These are phyloP conservation scores for Penicillium crystallinum DNA, from an alignment of 495 filamentous ascomycete genomes.

Conservation along the genomic window DNA sequence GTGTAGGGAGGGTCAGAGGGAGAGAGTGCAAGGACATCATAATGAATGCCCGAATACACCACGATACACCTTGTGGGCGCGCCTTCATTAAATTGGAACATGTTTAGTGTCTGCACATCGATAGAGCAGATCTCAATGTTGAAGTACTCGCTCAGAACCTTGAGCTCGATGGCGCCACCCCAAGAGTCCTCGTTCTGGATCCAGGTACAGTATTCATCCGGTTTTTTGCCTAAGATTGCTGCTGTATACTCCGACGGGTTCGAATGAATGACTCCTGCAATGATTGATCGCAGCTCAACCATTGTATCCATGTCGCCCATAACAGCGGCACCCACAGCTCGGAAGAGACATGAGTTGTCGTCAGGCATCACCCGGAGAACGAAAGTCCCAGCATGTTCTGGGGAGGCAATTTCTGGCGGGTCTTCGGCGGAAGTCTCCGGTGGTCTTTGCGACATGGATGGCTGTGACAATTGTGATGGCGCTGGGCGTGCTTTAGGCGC, in stretches of 20 bases:
- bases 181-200: slow-evolving; percentile 77
- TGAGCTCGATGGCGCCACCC: slow-evolving; percentile 90
- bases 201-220: slow-evolving; percentile 76
- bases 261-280: slow-evolving; percentile 72
- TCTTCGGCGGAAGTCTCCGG: slow-evolving; percentile 38
- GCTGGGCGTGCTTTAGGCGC: slow-evolving; percentile 13
- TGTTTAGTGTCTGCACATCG: slow-evolving; percentile 63
- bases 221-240: slow-evolving; percentile 69
- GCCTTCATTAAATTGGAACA: slow-evolving; percentile 80
- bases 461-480: slow-evolving; percentile 15
- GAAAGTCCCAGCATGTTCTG: slow-evolving; percentile 56
- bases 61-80: slow-evolving; percentile 67
- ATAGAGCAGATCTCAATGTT: slow-evolving; percentile 81
- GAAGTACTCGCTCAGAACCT: slow-evolving; percentile 80
- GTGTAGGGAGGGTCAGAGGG: slow-evolving; percentile 55
- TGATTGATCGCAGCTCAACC: slow-evolving; percentile 70
- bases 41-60: slow-evolving; percentile 92
- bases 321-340: slow-evolving; percentile 76
- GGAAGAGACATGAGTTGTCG: slow-evolving; percentile 93
- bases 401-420: slow-evolving; percentile 64
- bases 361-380: slow-evolving; percentile 95
- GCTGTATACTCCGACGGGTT: slow-evolving; percentile 66
- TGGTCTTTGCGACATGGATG: slow-evolving; percentile 14
- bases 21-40: slow-evolving; percentile 81
- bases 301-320: slow-evolving; percentile 67